Evolutionary conservation across 305 asterid genomes (phyloP).

Genomic region (Rubia occidens): DNA sequence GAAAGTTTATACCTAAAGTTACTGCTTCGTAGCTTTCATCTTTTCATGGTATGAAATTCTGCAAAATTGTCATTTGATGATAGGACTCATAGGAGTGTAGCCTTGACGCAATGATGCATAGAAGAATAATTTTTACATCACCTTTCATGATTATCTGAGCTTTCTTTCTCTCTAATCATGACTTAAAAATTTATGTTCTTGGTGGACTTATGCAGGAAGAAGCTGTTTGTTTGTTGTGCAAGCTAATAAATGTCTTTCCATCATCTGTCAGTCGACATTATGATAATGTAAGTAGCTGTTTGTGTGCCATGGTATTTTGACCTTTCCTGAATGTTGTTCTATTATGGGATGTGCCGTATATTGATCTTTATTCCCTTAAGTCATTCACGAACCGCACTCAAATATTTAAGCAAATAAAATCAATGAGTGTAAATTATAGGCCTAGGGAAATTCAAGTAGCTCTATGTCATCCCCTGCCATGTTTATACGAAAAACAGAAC

Average conservation of each 20-base stretch:
- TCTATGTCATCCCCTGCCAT: background rate
- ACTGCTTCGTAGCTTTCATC: background rate
- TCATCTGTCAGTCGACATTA: conserved; percentile 54
- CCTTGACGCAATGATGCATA: background rate
- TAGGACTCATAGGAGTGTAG: no score
- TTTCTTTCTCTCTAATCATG: conserved; percentile 11
- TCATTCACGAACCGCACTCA: background rate
- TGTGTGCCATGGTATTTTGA: conserved; percentile 5
- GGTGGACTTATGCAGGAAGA: conserved; percentile 53
- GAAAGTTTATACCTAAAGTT: background rate
- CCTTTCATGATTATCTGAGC: background rate
- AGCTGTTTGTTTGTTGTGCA: conserved; percentile 49
- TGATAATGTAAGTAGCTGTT: conserved; percentile 51
- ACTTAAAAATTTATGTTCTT: conserved; percentile 15
- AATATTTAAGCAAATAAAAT: background rate
- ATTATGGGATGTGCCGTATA: background rate
- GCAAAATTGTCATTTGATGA: background rate
- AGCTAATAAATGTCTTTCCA: conserved; percentile 50
- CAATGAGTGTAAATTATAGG: background rate
- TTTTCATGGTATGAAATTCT: background rate
- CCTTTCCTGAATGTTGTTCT: background rate
- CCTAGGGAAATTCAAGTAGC: no score
- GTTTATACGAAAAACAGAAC: background rate
- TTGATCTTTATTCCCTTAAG: background rate
- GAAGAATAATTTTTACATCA: background rate